Conservation (phyloP, 768 basidiomycete genomes). For the Mrakia frigida region DNA sequence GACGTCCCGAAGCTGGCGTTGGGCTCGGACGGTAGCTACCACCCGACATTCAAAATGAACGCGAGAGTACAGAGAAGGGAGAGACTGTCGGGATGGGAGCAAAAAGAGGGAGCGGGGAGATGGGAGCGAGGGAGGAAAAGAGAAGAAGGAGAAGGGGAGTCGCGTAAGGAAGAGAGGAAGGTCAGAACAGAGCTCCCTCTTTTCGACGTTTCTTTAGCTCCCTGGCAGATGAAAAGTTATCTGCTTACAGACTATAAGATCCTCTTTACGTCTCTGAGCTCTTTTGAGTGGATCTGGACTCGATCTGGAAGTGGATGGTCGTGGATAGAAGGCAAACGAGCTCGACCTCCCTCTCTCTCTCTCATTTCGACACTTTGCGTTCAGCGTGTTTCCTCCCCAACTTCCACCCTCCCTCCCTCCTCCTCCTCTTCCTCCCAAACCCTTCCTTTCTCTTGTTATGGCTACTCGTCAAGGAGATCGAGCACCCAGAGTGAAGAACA, state of each 20-base stretch:
- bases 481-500: constrained; percentile 74
- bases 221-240: background rate
- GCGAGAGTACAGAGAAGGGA: no score
- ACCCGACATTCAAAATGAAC: background rate
- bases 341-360: background rate
- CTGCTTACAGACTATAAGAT: background rate
- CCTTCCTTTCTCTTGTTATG: constrained; percentile 22
- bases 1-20: background rate
- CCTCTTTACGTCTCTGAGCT: background rate
- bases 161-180: background rate
- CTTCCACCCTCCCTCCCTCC: background rate
- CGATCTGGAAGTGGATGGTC: background rate
- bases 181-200: background rate
- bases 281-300: background rate
- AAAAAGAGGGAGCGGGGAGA: background rate
- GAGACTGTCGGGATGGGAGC: background rate
- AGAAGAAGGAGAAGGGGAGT: background rate
- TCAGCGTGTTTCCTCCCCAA: background rate
- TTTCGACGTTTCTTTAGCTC: background rate
- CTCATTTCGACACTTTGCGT: background rate
- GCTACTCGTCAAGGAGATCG: constrained; percentile 36
- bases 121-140: background rate
- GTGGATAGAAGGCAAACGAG: background rate
- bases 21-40: background rate
- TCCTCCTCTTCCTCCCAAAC: background rate